Evolutionary conservation across 345 rosid genomes (phyloP), one percentile per base, ranked within the genome.

Genomic region (Acer campestre): DNA sequence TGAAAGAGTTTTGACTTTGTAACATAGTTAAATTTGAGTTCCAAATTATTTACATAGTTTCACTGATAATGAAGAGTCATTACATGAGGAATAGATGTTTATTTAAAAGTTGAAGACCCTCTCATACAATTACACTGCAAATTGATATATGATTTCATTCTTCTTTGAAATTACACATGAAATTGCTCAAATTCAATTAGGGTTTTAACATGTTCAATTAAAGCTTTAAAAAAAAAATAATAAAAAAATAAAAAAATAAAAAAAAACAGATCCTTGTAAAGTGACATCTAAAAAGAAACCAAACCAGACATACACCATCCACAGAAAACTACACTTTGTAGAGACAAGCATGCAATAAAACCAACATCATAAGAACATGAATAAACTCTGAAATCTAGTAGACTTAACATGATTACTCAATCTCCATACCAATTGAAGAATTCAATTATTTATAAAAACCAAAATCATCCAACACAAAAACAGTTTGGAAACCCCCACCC

Each of bases 1-100:
- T 9, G 56, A 44, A 27, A 68, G 70, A 70, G 6, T 14, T 80
- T 72, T 80, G 58, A 87, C 75, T 23, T 9, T 83, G 88, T 80
- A 83, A 75, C 81, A 80, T 82, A 78, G 69, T 78, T 71, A 64
- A 68, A 79, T 25, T 71, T 74, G 77, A 71, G 77, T 59, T 61
- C 14, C 42, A 66, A 65, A 53, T 49, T 1, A 31, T 55, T 75
- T 31, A 53, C n/a, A 18, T 31, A 29, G 77, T 63, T 48, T 49
- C 22, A 65, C 20, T 20, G 61, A 66, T 20, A 2, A 22, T 40
- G 48, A 35, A 67, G 27, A 7, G 46, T 17, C 42, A 16, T 67
- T 35, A 67, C 51, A 22, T 18, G 58, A 31, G 49, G 40, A 69
- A 61, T 40, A 74, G 31, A 29, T 44, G 35, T 40, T 74, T 12